These are phyloP conservation scores for Parietaria judaica DNA, from an alignment of 306 rosid genomes.

Conservation along the genomic window DNA sequence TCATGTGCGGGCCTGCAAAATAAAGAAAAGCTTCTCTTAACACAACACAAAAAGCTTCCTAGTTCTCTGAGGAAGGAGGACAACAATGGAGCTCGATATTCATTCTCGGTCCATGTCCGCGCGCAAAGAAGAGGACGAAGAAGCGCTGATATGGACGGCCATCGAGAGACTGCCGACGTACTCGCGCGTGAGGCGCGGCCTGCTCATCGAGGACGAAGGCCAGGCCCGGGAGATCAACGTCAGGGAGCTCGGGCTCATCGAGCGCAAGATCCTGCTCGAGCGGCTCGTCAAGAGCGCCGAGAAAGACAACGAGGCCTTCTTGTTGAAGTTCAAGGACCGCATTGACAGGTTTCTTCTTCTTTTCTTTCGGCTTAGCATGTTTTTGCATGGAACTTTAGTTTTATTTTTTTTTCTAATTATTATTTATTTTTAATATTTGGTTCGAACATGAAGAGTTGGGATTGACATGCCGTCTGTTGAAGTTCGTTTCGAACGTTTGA, in stretches of 20 bases:
- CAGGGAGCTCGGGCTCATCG: slow-evolving; percentile 28
- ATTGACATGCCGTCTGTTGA: slow-evolving; percentile 75
- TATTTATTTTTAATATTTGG: background rate
- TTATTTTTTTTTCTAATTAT: background rate
- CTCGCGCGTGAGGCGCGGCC: slow-evolving; percentile 48
- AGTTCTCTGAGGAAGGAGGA: too few species aligned
- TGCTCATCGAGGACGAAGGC: slow-evolving; percentile 30
- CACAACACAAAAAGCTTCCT: too few species aligned
- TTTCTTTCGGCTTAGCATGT: too few species aligned
- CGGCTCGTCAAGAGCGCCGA: slow-evolving; percentile 31
- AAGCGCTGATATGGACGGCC: slow-evolving; percentile 57
- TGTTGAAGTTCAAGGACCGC: slow-evolving; percentile 34
- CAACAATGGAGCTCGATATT: too few species aligned
- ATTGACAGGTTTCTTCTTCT: slow-evolving; percentile 26
- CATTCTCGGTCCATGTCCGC: background rate
- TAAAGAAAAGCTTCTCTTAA: too few species aligned
- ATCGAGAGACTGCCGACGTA: slow-evolving; percentile 55
- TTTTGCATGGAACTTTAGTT: too few species aligned
- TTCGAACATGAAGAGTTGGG: slow-evolving; percentile 42
- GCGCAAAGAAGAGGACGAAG: slow-evolving; percentile 33
- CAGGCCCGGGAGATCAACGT: slow-evolving; percentile 36
- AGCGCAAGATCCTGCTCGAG: slow-evolving; percentile 30
- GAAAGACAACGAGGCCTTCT: slow-evolving; percentile 46
- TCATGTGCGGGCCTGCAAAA: background rate
- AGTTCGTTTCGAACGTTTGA: slow-evolving; percentile 67